These are phyloP conservation scores for Jimgerdemannia lactiflua DNA, from an alignment of 192 early-diverging fungal genomes.

Conservation along the genomic window DNA sequence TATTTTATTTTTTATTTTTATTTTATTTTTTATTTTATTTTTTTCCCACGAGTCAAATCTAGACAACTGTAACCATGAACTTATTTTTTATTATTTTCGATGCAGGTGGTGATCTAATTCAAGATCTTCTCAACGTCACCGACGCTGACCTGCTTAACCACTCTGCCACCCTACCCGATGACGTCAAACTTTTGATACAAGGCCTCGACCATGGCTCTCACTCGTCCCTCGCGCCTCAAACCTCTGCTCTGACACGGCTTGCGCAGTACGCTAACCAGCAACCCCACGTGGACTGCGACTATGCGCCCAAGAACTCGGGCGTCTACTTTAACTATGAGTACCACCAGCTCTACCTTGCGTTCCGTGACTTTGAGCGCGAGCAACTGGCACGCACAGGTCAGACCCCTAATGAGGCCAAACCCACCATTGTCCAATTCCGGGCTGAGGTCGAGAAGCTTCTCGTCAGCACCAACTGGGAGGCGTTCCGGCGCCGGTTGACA, in stretches of 20 bases:
- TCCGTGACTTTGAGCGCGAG: constrained; percentile 26
- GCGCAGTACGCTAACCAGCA: constrained; percentile 25
- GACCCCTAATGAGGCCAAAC: constrained; percentile 4
- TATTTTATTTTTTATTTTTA: too few relatives aligned
- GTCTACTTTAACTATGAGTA: constrained; percentile 37
- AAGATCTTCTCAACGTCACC: too few relatives aligned
- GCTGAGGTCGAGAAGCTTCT: constrained; percentile 27
- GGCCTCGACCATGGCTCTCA: too few relatives aligned
- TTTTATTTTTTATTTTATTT: too few relatives aligned
- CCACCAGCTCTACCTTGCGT: constrained; percentile 29
- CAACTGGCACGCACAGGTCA: not conserved
- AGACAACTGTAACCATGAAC: too few relatives aligned
- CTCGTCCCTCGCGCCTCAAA: too few relatives aligned
- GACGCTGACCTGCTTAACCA: too few relatives aligned
- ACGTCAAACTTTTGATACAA: too few relatives aligned
- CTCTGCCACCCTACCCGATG: too few relatives aligned
- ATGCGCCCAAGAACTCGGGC: constrained; percentile 35
- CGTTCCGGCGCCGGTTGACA: constrained; percentile 32
- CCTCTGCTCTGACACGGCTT: constrained; percentile 21
- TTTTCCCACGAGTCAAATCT: too few relatives aligned
- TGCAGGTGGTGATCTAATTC: too few relatives aligned
- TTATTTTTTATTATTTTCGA: too few relatives aligned
- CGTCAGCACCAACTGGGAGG: constrained; percentile 35
- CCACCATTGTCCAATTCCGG: constrained; percentile 26
- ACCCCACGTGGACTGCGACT: constrained; percentile 30